Base-by-base conservation (phyloP, 140 eudicot species). In the Cichorium intybus region DNA sequence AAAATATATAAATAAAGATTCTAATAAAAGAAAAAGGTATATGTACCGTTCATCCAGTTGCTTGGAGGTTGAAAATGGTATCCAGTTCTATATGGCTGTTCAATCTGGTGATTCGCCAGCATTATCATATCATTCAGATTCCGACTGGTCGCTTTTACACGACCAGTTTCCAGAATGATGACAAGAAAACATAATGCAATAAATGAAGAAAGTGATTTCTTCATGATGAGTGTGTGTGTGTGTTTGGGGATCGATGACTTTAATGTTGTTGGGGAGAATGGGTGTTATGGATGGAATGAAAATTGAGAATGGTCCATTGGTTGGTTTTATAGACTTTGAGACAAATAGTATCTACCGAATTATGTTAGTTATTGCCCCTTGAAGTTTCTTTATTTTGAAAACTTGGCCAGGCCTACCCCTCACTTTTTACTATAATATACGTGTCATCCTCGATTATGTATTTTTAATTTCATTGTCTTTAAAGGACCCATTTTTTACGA, bases 1-100 rank as follows among this genome's bases (percentile, higher is more conserved):
- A 0, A 31, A 37, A 21, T 7, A 18, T 0, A 0, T 1, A 0
- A 22, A 12, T 6, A 5, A 0, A 16, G 18, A 51, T 10, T 17
- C 34, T 24, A 27, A 10, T 26, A 5, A 9, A 39, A 11, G 22
- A 4, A 33, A 16, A 27, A 7, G 61, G 33, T 3, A 3, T 4
- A 1, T 11, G 27, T 75, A 75, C 81, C 85, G 16, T 80, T 80
- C 68, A 75, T 66, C 85, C 85, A 80, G 10, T 71, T 75, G 43
- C 77, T 80, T 6, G 81, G 78, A 26, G 85, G 81, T 71, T 80
- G 85, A 10, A 80, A 80, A 66, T 80, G 85, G 20, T 80, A 80
- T 17, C 78, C 77, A 10, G 85, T 75, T 45, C 85, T 55, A 61
- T 76, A 66, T 9, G 75, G 81, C 45, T 70, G 79, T 4, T 74